Percentiles rank a stretch among this genome's conserved stretches.
These are phyloP conservation scores for Sporothrix variecibatus DNA, from an alignment of 2,329 filamentous ascomycete species.

Conservation along the genomic window DNA sequence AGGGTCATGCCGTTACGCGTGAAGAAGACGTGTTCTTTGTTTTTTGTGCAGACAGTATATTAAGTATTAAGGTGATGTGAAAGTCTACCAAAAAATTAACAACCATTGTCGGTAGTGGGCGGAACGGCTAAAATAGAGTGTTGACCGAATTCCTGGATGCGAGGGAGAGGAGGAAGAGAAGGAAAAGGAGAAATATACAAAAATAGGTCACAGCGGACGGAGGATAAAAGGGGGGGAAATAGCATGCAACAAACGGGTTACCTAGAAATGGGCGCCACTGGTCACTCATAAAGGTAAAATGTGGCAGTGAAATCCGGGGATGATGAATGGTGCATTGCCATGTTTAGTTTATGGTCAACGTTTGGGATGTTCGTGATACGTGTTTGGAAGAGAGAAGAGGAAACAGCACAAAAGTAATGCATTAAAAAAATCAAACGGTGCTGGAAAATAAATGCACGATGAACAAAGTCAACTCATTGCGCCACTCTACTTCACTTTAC, in stretches of 20 bases:
- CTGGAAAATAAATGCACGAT: neutral
- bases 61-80: too few relatives aligned
- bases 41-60: too few relatives aligned
- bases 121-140: neutral
- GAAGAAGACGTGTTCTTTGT: neutral
- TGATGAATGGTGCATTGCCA: neutral
- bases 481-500: slow-evolving; percentile 65
- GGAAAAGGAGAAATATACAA: neutral
- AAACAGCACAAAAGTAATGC: neutral
- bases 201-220: neutral
- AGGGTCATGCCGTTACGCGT: neutral
- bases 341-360: too few relatives aligned
- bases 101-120: neutral
- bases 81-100: neutral
- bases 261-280: neutral
- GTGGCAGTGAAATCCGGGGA: neutral
- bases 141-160: neutral
- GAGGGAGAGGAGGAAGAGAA: too few relatives aligned
- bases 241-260: neutral
- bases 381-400: neutral
- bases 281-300: too few relatives aligned
- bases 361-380: neutral
- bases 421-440: too few relatives aligned
- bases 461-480: neutral
- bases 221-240: neutral